Evolutionary conservation across 306 rosid species (phyloP).

Genomic region (Gastrolobium villosum): DNA sequence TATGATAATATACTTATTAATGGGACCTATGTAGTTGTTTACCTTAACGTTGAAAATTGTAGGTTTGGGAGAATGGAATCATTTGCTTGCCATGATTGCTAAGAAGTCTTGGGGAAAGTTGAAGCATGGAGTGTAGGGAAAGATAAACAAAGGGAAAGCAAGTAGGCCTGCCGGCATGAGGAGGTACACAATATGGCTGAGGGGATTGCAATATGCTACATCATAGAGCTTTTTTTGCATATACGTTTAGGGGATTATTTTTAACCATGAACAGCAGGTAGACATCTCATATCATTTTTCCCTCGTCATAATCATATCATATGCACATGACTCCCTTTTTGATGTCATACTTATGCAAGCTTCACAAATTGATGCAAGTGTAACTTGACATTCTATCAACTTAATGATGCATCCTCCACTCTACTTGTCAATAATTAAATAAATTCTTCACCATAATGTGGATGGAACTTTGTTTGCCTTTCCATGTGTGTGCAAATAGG

Average conservation of each 20-base stretch:
- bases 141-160: conserved; percentile 59
- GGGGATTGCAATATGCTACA: conserved; percentile 56
- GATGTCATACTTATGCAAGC: conserved; percentile 15
- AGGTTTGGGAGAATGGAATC: conserved; percentile 57
- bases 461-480: background rate
- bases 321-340: conserved; percentile 35
- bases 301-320: conserved; percentile 42
- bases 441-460: background rate
- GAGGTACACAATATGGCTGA: conserved; percentile 63
- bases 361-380: conserved; percentile 26
- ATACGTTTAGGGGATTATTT: conserved; percentile 45
- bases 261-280: conserved; percentile 57
- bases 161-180: conserved; percentile 66
- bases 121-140: conserved; percentile 59
- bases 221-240: conserved; percentile 58
- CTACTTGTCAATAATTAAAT: background rate
- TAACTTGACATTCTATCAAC: conserved; percentile 35
- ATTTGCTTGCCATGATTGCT: conserved; percentile 68
- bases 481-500: background rate
- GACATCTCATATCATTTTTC: conserved; percentile 47
- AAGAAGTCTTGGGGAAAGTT: conserved; percentile 67
- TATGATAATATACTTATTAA: conserved; percentile 50
- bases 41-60: conserved; percentile 61
- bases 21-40: conserved; percentile 56
- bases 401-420: conserved; percentile 32